Conservation (phyloP, 2,329 filamentous ascomycete species). For the Kalaharituber pfeilii region DNA sequence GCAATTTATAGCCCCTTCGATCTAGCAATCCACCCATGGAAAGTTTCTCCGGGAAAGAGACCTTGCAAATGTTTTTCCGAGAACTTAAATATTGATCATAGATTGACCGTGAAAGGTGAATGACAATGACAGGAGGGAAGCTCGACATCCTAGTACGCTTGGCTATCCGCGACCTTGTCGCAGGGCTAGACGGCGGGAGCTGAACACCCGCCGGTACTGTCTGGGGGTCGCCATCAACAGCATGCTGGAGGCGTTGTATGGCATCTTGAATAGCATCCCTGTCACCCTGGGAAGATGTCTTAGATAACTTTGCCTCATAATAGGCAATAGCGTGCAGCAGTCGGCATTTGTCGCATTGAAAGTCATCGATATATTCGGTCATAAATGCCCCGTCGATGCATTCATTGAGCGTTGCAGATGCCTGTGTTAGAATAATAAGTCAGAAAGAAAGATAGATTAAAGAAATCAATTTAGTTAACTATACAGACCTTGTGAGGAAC, state of each 20-base stretch:
- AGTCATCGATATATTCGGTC: slow-evolving; percentile 90
- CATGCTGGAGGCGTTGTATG: slow-evolving; percentile 41
- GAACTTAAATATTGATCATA: slow-evolving; percentile 62
- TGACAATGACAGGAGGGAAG: slow-evolving; percentile 77
- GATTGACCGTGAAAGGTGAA: slow-evolving; percentile 86
- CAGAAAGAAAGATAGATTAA: no score
- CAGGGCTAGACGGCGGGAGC: slow-evolving; percentile 55
- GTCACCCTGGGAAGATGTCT: not conserved
- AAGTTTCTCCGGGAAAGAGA: slow-evolving; percentile 75
- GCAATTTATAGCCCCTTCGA: slow-evolving; percentile 63
- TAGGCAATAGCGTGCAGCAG: slow-evolving; percentile 58
- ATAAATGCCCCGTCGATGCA: slow-evolving; percentile 93
- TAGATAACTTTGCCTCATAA: slow-evolving; percentile 43
- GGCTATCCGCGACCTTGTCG: slow-evolving; percentile 68
- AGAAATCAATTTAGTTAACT: no score
- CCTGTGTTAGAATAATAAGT: no score
- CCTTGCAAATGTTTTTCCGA: slow-evolving; percentile 86
- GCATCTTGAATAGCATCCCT: slow-evolving; percentile 10
- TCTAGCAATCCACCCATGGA: slow-evolving; percentile 63
- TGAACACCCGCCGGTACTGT: slow-evolving; percentile 50
- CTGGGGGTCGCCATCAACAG: slow-evolving; percentile 70
- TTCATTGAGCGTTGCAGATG: slow-evolving; percentile 52
- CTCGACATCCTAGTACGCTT: slow-evolving; percentile 71
- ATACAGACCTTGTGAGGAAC: slow-evolving; percentile 51
- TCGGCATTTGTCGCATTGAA: slow-evolving; percentile 83